Conservation (phyloP, 768 basidiomycete genomes). For the Boletus subcaerulescens region DNA sequence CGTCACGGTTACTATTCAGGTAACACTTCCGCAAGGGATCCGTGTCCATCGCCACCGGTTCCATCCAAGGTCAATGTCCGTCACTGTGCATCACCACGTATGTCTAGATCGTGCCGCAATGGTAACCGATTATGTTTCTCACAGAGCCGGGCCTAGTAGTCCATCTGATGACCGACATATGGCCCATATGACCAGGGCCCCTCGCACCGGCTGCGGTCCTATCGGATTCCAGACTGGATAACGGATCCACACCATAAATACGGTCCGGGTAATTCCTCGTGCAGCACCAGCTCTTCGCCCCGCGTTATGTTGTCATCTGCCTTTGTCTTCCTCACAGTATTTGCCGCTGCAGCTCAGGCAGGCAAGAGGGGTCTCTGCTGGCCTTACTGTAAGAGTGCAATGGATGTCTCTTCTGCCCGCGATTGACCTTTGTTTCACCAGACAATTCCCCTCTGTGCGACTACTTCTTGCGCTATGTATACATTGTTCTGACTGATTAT, state of each 20-base stretch:
- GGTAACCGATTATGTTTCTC: background rate
- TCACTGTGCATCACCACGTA: background rate
- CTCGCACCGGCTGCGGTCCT: too few species aligned
- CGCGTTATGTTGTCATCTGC: conserved; percentile 17
- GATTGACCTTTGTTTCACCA: conserved; percentile 9
- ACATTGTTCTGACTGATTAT: background rate
- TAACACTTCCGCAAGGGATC: background rate
- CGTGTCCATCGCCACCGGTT: conserved; percentile 1
- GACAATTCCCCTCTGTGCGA: conserved; percentile 32
- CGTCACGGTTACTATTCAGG: background rate
- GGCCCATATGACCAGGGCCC: background rate
- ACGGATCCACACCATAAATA: conserved; percentile 10
- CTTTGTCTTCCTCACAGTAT: conserved; percentile 18
- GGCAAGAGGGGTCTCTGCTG: conserved; percentile 39
- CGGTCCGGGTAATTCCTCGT: background rate
- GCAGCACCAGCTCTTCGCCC: background rate
- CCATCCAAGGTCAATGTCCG: background rate
- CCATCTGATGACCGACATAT: background rate
- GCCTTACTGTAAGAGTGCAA: conserved; percentile 31
- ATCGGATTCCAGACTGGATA: background rate
- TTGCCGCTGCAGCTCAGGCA: conserved; percentile 23
- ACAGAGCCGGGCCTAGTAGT: background rate
- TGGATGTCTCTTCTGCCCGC: background rate
- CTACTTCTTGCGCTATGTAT: background rate
- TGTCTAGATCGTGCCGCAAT: background rate